These are phyloP conservation scores for Deinandra increscens DNA, from an alignment of 129 eudicot genomes.

Conservation along the genomic window DNA sequence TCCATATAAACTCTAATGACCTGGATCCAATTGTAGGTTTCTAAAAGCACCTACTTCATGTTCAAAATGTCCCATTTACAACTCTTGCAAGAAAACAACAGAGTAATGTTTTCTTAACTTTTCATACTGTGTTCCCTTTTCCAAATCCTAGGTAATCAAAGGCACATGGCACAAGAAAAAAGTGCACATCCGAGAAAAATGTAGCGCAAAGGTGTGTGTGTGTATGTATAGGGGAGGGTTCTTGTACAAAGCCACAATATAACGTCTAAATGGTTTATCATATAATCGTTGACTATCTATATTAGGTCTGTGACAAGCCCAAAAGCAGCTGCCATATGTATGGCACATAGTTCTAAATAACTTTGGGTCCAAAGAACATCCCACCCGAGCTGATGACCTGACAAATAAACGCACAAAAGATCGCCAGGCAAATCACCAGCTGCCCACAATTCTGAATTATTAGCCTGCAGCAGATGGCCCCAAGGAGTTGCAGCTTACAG, in stretches of 20 bases:
- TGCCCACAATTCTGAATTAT: background rate
- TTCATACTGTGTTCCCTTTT: background rate
- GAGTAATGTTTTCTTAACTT: background rate
- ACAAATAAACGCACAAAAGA: background rate
- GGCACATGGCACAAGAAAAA: background rate
- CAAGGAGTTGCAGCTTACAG: background rate
- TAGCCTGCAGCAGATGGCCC: background rate
- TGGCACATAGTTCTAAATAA: conserved; percentile 5
- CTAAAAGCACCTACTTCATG: background rate
- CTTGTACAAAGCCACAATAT: background rate
- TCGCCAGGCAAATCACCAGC: background rate
- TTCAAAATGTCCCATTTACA: background rate
- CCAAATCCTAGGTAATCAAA: background rate
- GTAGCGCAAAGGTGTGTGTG: background rate
- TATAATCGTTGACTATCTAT: background rate
- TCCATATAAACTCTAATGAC: background rate
- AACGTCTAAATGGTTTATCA: background rate
- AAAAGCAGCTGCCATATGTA: background rate
- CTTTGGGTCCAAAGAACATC: background rate
- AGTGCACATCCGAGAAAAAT: background rate
- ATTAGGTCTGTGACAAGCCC: background rate
- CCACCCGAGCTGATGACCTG: background rate
- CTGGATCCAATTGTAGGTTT: background rate
- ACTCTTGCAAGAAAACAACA: background rate
- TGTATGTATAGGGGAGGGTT: background rate